A percentile compares a stretch with the other conserved stretches of the same genome.
phyloP scores from a whole-genome alignment of 225 moss, liverwort and hornwort genomes.

The Asterella californica region DNA sequence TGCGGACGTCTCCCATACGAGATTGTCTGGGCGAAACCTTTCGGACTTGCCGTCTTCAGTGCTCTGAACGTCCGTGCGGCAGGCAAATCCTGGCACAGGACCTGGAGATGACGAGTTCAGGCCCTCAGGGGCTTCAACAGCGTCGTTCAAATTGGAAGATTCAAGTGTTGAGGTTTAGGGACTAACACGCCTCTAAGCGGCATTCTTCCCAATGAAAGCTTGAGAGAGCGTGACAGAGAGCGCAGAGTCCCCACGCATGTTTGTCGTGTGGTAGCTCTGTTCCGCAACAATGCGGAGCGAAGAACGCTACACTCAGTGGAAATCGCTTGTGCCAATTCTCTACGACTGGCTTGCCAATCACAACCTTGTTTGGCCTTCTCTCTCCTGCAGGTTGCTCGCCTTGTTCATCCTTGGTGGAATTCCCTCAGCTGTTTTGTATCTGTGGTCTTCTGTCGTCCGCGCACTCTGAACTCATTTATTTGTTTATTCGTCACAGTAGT shows the following conservation, averaged over 20 bases:
- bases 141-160: no score
- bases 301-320: constrained; percentile 75
- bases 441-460: background rate
- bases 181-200: no score
- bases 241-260: background rate
- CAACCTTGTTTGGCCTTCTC: constrained; percentile 93
- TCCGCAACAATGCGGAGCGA: constrained; percentile 34
- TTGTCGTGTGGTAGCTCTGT: no score
- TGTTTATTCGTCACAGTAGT: background rate
- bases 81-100: no score
- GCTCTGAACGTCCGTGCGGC: no score
- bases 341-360: constrained; percentile 98
- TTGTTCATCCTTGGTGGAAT: background rate
- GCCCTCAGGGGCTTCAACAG: no score
- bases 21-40: no score
- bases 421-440: background rate
- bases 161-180: no score
- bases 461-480: background rate
- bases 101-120: no score
- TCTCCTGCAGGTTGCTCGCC: constrained; percentile 74
- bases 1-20: no score
- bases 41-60: no score
- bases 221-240: background rate
- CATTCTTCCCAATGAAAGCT: background rate
- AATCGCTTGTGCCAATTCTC: constrained; percentile 76